Base-by-base conservation (phyloP, 352 stramenopile genomes). In the Pythium phragmitis region DNA sequence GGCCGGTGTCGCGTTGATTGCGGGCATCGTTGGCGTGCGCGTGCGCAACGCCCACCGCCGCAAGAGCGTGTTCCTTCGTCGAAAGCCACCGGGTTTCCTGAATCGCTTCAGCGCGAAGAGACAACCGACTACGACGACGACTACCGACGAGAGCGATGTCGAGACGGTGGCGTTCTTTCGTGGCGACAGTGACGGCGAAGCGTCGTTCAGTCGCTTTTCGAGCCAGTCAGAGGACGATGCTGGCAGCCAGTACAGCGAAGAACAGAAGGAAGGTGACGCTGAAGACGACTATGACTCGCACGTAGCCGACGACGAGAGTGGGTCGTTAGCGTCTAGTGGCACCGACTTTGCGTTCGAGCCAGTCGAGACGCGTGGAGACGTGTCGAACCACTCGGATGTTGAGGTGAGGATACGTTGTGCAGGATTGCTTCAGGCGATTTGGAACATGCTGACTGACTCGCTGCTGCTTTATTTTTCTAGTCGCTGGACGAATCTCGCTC, bases 151-250 rank as follows among this genome's bases (percentile, higher is more conserved):
- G 11, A 72, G 65, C 46, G 63, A 71, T 11, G 58, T 71, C 6
- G 78, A 87, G 51, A 81, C 78, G 19, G 74, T 87, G 4, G 54
- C 61, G n/a, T 75, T 82, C 23, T 79, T 87, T 57, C 48, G 72
- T 59, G 3, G 30, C 51, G 19, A 63, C 19, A 73, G 63, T 67
- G 73, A 80, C 36, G 51, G 57, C 45, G 53, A 60, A 8, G 50
- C 21, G 7, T 72, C 83, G 30, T 72, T 67, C 16, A 64, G 78
- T 9, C 58, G 58, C n/a, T 68, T 74, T 14, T 73, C 74, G 55
- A 37, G 30, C 61, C 72, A 0, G n/a, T 64, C 13, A 58, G 68
- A 80, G 7, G 67, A 73, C 37, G 45, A 72, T 26, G 61, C 47
- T 4, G 50, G 59, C 3, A 67, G 46, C 46, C 7, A 47, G 28